Evolutionary conservation across 768 basidiomycete genomes (phyloP).

Genomic region (Zangia roseola): DNA sequence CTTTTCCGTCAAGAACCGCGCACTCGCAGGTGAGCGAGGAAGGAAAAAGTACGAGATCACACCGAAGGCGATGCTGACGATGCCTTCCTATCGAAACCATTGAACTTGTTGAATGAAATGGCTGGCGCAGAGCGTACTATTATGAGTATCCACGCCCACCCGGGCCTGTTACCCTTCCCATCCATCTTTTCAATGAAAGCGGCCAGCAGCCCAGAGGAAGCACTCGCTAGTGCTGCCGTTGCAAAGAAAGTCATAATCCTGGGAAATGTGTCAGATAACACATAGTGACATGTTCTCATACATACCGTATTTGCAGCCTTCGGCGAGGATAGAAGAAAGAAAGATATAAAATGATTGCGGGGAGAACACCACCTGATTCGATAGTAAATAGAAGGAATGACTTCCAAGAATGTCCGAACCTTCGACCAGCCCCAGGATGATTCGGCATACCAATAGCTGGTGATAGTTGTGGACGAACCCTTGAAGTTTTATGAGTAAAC

Average conservation of each 20-base stretch:
- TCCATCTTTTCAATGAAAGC: conserved; percentile 56
- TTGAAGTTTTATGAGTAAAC: conserved; percentile 13
- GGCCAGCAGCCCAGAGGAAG: conserved; percentile 65
- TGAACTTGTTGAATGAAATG: not conserved
- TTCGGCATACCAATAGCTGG: conserved; percentile 35
- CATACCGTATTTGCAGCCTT: conserved; percentile 24
- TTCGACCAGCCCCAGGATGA: conserved; percentile 55
- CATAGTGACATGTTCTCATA: conserved; percentile 11
- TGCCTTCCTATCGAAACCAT: conserved; percentile 43
- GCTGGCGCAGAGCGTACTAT: conserved; percentile 32
- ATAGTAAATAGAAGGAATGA: conserved; percentile 1
- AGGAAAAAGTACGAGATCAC: conserved; percentile 47
- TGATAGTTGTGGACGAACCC: conserved; percentile 34
- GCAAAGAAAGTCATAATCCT: no score
- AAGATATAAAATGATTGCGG: conserved; percentile 55
- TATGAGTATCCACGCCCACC: conserved; percentile 66
- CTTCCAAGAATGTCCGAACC: conserved; percentile 33
- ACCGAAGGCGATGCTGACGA: conserved; percentile 62
- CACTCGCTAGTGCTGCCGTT: conserved; percentile 52
- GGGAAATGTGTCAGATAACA: conserved; percentile 32
- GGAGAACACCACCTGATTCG: conserved; percentile 50
- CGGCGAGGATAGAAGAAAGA: conserved; percentile 45
- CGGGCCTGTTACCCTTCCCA: conserved; percentile 46
- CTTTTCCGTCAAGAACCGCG: conserved; percentile 48
- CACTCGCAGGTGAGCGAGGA: conserved; percentile 41